Evolutionary conservation across 352 stramenopile genomes (phyloP), one percentile per base, ranked within the genome.

Genomic region (Phytophthora podocarpi): DNA sequence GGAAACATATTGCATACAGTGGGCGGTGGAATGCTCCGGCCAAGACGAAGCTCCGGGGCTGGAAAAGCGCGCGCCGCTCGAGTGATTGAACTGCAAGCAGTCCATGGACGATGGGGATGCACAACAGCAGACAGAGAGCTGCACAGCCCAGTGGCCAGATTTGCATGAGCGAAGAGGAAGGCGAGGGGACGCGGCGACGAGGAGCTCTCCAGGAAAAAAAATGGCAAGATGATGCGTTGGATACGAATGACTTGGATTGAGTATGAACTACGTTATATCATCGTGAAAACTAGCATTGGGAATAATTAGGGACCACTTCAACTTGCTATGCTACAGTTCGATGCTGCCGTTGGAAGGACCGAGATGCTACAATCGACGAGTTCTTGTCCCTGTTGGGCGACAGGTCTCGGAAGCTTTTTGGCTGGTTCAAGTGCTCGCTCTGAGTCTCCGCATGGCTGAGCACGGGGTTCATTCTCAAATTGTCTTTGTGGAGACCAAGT

Each of bases 1-100:
- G n/a, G 34, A 53, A 36, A 40, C 61, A 66, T 16, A 60, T 24
- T 28, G 24, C 30, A 31, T 64, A 76, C 26, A 81, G 23, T 1
- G 72, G 72, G 3, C 35, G 24, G 51, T 81, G 69, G 41, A 81
- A 59, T n/a, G 41, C 47, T 47, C 58, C 40, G 11, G 57, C 53
- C 50, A 81, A 37, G 23, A 66, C 27, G 53, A 79, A 48, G 21
- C 52, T 49, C 23, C 7, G 24, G 20, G 42, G 35, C 16, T 53
- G 39, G 15, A 34, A n/a, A 37, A 4, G 30, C 10, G 27, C 41
- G 23, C 31, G 59, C 16, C 27, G 26, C n/a, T 74, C 53, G 8
- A 71, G 57, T 18, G 39, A 40, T 18, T 21, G 46, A 21, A 68
- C 24, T 34, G 64, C 59, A 18, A 41, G 31, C 6, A 68, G 15